Evolutionary conservation across 768 basidiomycete genomes (phyloP), one percentile per base, ranked within the genome.

Genomic region (Rubroboletus pulcherrimus): DNA sequence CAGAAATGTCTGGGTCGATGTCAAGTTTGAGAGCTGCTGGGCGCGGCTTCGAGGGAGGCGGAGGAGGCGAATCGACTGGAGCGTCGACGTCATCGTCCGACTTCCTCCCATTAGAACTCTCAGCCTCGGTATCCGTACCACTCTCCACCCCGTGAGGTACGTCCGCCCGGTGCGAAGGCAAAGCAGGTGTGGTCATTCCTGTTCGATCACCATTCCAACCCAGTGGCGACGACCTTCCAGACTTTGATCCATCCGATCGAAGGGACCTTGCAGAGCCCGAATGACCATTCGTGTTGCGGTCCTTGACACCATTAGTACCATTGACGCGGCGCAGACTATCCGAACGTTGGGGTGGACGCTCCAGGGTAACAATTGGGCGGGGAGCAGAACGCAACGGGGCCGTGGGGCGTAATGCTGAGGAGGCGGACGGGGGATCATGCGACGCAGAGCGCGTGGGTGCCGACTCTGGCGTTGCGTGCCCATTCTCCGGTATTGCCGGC

Each of bases 141-240:
- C 86, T 89, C 71, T 89, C 89, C 17, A 90, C 76, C 12, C 82
- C 76, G 48, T 80, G 83, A 53, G 88, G 89, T 10, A 90, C 87
- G 65, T 91, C 88, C 0, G 80, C 82, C 35, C 73, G 77, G 63
- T 85, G 82, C 3, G 81, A 77, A 5, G 87, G 86, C 0, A 86
- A 86, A 4, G 77, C 73, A 14, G 86, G 82, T 52, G 66, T 61
- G 10, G 60, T 52, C 15, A 29, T 35, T 29, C 61, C 63, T 1
- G 54, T 53, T 26, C 63, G 58, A 43, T 71, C 71, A 24, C 54
- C 56, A 42, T 55, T 59, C 58, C 59, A 61, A 33, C 58, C 61
- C 7, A 54, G 43, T 21, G 65, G 60, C 17, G 69, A 65, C 5
- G 69, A 49, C 14, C 60, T 55, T 26, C 51, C 59, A 1, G 67